Conservation (phyloP, 164 flowering plant genomes). For the Protea cynaroides region DNA sequence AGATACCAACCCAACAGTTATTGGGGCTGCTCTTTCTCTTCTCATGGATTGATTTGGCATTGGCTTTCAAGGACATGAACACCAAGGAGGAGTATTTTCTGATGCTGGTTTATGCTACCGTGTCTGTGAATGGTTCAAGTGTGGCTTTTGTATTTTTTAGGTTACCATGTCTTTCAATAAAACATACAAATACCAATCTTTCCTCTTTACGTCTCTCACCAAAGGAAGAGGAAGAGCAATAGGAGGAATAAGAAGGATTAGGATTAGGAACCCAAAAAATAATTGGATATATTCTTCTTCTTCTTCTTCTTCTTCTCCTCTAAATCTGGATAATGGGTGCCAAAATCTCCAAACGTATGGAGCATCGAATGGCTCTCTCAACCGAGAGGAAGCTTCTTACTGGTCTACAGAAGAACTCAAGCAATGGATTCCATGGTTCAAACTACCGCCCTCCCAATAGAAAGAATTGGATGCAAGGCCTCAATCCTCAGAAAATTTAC, state of each 20-base stretch:
- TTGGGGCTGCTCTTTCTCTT: conserved; percentile 75
- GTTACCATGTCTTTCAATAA: too few species aligned
- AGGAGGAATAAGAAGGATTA: too few species aligned
- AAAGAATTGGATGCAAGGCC: conserved; percentile 76
- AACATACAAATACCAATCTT: too few species aligned
- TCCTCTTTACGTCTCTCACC: too few species aligned
- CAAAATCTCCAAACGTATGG: conserved; percentile 52
- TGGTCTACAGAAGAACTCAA: conserved; percentile 36
- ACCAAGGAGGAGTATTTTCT: conserved; percentile 77
- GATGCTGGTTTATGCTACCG: conserved; percentile 78
- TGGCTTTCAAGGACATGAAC: conserved; percentile 78
- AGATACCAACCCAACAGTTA: too few species aligned
- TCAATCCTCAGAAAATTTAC: conserved; percentile 41
- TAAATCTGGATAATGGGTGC: too few species aligned
- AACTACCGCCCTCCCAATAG: conserved; percentile 60
- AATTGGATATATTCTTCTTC: conserved; percentile 2
- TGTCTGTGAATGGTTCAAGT: conserved; percentile 75
- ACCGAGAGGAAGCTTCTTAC: conserved; percentile 50
- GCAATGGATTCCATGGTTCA: conserved; percentile 52
- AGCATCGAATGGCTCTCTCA: conserved; percentile 42
- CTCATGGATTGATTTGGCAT: conserved; percentile 80
- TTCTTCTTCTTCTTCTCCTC: too few species aligned
- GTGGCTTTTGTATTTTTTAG: conserved; percentile 41
- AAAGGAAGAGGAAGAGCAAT: too few species aligned
- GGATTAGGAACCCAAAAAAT: too few species aligned